phyloP scores from a whole-genome alignment of 208 protist genomes.

The Angomonas ambiguus region DNA sequence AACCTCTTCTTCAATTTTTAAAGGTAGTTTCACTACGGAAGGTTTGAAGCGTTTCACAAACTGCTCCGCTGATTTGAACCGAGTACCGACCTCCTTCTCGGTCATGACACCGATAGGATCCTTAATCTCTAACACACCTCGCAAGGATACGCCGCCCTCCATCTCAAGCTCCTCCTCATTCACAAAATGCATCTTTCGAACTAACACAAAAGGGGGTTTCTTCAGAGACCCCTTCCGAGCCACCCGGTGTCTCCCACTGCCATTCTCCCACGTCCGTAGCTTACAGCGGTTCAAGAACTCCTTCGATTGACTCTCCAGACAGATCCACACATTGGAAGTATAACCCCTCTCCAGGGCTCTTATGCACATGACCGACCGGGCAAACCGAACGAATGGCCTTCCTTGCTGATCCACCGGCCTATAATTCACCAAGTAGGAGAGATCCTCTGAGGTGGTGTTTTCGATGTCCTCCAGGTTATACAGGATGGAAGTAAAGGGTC shows the following conservation, averaged over 20 bases:
- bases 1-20: not conserved
- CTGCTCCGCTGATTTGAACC: not conserved
- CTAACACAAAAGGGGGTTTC: conserved; percentile 20
- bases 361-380: conserved; percentile 41
- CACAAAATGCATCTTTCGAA: conserved; percentile 23
- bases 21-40: not conserved
- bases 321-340: conserved; percentile 36
- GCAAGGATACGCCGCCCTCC: not conserved
- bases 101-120: not conserved
- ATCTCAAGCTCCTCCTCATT: conserved; percentile 33
- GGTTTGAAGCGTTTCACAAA: not conserved
- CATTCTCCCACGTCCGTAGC: not conserved
- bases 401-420: conserved; percentile 33
- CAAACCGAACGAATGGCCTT: conserved; percentile 22
- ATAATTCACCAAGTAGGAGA: conserved; percentile 44
- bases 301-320: conserved; percentile 4
- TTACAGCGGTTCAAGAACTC: not conserved
- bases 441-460: conserved; percentile 14
- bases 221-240: conserved; percentile 12
- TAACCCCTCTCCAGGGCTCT: conserved; percentile 60
- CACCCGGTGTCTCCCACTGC: not conserved
- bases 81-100: not conserved
- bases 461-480: conserved; percentile 48
- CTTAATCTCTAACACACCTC: not conserved
- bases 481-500: conserved; percentile 6